phyloP scores from a whole-genome alignment of 1,284 basidiomycete species.

The Pyrrhoderma lamaoense region DNA sequence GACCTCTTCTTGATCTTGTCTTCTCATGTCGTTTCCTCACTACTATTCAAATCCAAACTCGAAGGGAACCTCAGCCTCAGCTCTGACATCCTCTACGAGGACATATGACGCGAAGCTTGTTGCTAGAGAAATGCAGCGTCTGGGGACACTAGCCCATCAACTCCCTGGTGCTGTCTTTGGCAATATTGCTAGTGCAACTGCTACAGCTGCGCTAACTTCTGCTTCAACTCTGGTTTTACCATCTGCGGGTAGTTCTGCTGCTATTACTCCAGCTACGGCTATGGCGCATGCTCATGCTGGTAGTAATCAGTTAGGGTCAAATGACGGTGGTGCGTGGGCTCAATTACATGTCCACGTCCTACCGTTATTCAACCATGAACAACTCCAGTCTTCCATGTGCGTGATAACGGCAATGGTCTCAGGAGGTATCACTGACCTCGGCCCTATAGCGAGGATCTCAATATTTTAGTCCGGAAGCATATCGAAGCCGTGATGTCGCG shows the following conservation, averaged over 20 bases:
- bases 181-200: conserved; percentile 6
- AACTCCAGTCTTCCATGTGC: conserved; percentile 79
- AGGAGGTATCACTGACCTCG: background rate
- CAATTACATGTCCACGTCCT: conserved; percentile 80
- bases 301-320: conserved; percentile 20
- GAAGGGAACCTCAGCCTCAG: conserved; percentile 14
- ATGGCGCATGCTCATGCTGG: conserved; percentile 24
- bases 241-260: conserved; percentile 23
- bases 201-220: conserved; percentile 27
- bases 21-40: background rate
- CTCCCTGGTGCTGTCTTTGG: conserved; percentile 11
- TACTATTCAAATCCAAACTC: background rate
- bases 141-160: conserved; percentile 15
- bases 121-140: conserved; percentile 20
- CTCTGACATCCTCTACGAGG: conserved; percentile 13
- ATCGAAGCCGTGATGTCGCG: conserved; percentile 62
- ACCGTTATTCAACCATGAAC: conserved; percentile 88
- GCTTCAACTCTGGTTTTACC: conserved; percentile 30
- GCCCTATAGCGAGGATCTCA: conserved; percentile 73
- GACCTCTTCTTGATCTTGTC: background rate
- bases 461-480: conserved; percentile 71
- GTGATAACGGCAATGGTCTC: conserved; percentile 22
- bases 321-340: conserved; percentile 63
- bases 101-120: conserved; percentile 21
- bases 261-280: conserved; percentile 16